Percentiles rank a stretch among this genome's conserved stretches.
Evolutionary conservation across 129 eudicot species (phyloP).

Genomic region (Tagetes patula): DNA sequence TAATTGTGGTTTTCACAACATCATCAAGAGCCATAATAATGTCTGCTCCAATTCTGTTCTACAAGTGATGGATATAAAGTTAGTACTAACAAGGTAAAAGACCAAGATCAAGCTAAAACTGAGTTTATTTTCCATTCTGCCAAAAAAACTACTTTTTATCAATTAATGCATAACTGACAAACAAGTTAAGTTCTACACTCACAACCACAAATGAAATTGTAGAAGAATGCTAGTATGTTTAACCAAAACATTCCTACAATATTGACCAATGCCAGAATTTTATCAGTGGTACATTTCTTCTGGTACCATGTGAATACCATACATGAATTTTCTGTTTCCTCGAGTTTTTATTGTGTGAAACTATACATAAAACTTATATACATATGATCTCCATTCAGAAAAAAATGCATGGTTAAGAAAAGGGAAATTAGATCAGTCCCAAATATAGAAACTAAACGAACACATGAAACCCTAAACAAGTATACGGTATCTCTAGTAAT

Average conservation of each 20-base stretch:
- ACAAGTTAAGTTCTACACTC: not conserved
- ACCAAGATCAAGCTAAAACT: conserved; percentile 19
- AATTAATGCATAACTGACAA: conserved; percentile 10
- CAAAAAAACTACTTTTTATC: not conserved
- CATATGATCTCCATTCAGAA: not conserved
- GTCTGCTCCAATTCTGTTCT: conserved; percentile 99
- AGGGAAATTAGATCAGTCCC: not conserved
- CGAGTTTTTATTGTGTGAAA: not conserved
- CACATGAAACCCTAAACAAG: not conserved
- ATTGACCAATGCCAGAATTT: not conserved
- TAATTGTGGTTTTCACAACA: conserved; percentile 91
- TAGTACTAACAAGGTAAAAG: conserved; percentile 12
- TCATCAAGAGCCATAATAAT: conserved; percentile 98
- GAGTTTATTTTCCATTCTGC: conserved; percentile 18
- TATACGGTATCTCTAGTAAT: not conserved
- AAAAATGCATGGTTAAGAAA: not conserved
- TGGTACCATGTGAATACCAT: not conserved
- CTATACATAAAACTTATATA: not conserved
- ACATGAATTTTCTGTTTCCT: not conserved
- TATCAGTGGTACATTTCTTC: not conserved
- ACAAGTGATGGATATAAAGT: conserved; percentile 33
- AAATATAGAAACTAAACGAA: not conserved
- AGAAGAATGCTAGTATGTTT: not conserved
- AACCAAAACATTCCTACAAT: not conserved
- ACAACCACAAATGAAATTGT: not conserved